A percentile compares a stretch with the other conserved stretches of the same genome.
These are phyloP conservation scores for Capronia epimyces DNA, from an alignment of 2,329 filamentous ascomycete genomes.

Conservation along the genomic window DNA sequence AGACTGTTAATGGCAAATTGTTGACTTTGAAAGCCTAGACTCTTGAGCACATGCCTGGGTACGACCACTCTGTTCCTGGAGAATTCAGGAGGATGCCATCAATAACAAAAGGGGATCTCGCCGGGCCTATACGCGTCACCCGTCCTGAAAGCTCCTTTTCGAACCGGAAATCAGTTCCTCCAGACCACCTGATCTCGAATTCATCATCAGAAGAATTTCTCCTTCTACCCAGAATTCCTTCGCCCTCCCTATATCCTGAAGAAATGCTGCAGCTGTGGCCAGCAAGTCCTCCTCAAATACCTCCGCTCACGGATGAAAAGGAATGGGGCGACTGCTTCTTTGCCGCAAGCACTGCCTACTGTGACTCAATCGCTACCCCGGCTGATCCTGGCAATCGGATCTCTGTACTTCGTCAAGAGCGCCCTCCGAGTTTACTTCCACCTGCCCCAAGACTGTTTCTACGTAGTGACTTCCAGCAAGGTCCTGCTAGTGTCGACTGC, in stretches of 20 bases:
- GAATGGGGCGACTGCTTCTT: not conserved
- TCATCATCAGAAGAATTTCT: conserved; percentile 5
- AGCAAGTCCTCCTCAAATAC: not conserved
- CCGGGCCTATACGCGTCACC: conserved; percentile 1
- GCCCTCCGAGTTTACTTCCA: conserved; percentile 12
- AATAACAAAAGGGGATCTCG: not conserved
- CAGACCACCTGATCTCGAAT: conserved; percentile 3
- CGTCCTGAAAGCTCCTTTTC: not conserved
- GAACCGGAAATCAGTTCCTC: not conserved
- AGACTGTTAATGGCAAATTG: not conserved
- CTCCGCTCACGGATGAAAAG: not conserved
- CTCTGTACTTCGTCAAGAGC: conserved; percentile 4
- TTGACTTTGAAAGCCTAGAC: conserved; percentile 1
- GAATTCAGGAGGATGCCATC: conserved; percentile 12
- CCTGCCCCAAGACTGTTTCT: conserved; percentile 5
- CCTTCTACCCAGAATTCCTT: conserved; percentile 18
- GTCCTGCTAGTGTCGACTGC: conserved; percentile 13
- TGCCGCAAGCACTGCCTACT: not conserved
- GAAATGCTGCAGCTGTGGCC: conserved; percentile 19
- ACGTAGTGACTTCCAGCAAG: not conserved
- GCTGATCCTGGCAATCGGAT: conserved; percentile 9
- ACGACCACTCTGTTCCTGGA: conserved; percentile 3
- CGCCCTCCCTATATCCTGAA: conserved; percentile 11
- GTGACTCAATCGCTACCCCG: conserved; percentile 8
- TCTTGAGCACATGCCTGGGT: conserved; percentile 5